Evolutionary conservation across 2,329 filamentous ascomycete genomes (phyloP), one percentile per base, ranked within the genome.

Genomic region (Fusarium nanum): DNA sequence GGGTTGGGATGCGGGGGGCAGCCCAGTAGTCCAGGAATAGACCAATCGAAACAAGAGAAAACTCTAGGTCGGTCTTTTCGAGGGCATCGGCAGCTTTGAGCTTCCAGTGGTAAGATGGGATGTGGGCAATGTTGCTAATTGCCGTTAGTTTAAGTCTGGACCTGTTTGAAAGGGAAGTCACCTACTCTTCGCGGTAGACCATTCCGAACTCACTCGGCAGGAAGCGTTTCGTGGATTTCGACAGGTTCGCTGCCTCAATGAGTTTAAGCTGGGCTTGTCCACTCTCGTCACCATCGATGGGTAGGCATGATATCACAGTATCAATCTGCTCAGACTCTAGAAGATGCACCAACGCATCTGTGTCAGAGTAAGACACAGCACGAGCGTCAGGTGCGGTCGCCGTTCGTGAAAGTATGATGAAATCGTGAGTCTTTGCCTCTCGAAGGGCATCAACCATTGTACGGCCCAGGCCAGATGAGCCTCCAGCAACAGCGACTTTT

Each of bases 181-280:
- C 49, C 1, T n/a, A 41, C 56, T 60, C 50, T 40, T 30, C 16
- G 4, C 30, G 45, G 4, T 60, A 58, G 8, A 55, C 13, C 22
- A 44, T 55, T 2, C 56, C 56, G 6, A 58, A 56, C 7, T 58
- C 56, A 28, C 57, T 57, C 3, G 57, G 57, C 6, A 60, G 9
- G 13, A 60, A 57, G 2, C 50, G 23, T 13, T 47, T 57, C 0
- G 57, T 57, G 4, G 10, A 27, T 1, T 4, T 13, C 1, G 52
- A 60, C 2, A 18, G 4, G 1, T 34, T 25, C 7, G 57, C 52
- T 0, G 42, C 52, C 9, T 47, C 32, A 2, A 60, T 57, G 20
- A 60, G 57, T 12, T 60, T 47, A 13, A 60, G 18, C 16, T 57
- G 52, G 10, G 52, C 57, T 41, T 47, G 25, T 10, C 57, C 57